These are phyloP conservation scores for Berkeleyomyces basicola DNA, from an alignment of 2,329 filamentous ascomycete genomes.

Conservation along the genomic window DNA sequence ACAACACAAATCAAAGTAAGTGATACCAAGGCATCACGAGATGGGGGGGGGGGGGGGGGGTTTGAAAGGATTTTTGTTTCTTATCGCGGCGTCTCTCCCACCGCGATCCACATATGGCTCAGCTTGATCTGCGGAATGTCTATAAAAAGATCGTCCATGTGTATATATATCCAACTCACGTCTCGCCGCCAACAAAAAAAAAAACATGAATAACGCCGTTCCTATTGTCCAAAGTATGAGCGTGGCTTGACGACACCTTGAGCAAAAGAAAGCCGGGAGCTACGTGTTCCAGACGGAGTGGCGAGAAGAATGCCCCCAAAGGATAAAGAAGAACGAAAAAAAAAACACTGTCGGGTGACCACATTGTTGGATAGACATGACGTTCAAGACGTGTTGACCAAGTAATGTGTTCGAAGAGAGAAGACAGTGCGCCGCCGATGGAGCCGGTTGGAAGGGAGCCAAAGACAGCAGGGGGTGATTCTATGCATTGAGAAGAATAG, in stretches of 20 bases:
- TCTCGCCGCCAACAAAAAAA: not conserved
- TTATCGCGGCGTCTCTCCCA: conserved; percentile 6
- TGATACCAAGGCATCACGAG: no score
- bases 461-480: not conserved
- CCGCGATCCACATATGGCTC: not conserved
- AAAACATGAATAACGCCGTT: not conserved
- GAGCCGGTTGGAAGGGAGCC: not conserved
- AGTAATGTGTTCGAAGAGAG: not conserved
- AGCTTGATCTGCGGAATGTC: not conserved
- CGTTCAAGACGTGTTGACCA: not conserved
- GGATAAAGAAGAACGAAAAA: not conserved
- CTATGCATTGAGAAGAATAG: not conserved
- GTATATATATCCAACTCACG: not conserved
- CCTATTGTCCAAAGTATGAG: not conserved
- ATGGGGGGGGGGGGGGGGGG: no score
- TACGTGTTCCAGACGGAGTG: not conserved
- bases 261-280: not conserved
- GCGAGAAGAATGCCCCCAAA: not conserved
- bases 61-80: not conserved
- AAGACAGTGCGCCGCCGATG: not conserved
- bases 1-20: no score
- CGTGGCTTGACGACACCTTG: conserved; percentile 1
- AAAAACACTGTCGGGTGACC: not conserved
- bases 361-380: not conserved
- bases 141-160: not conserved